These are phyloP conservation scores for Coniella vitis DNA, from an alignment of 2,329 filamentous ascomycete species.

Conservation along the genomic window DNA sequence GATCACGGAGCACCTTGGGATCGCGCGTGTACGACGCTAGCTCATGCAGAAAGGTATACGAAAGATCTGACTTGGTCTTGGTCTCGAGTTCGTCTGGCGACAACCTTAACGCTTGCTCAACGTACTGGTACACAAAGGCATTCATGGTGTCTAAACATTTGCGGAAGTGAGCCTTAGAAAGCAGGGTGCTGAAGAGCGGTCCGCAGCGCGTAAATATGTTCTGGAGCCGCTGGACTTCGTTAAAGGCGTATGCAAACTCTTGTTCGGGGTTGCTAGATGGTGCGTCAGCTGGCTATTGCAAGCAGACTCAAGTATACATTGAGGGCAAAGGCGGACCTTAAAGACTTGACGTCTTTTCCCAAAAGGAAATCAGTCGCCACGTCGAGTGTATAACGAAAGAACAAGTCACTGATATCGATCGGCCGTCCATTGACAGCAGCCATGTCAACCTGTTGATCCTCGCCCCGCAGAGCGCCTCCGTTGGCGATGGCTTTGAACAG, in stretches of 20 bases:
- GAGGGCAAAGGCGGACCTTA: slow-evolving; percentile 34
- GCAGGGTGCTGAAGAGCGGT: slow-evolving; percentile 48
- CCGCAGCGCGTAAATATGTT: slow-evolving; percentile 59
- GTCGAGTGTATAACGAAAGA: slow-evolving; percentile 82
- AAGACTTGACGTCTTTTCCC: slow-evolving; percentile 62
- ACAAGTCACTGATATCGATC: slow-evolving; percentile 67
- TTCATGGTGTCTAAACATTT: slow-evolving; percentile 62
- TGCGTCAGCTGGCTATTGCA: neutral
- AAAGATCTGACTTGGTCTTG: slow-evolving; percentile 63
- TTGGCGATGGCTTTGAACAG: slow-evolving; percentile 64
- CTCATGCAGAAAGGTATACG: slow-evolving; percentile 81
- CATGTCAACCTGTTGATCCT: slow-evolving; percentile 57
- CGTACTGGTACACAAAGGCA: slow-evolving; percentile 69
- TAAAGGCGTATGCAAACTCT: slow-evolving; percentile 75
- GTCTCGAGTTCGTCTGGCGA: slow-evolving; percentile 64
- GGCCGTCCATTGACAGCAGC: slow-evolving; percentile 53
- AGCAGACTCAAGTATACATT: neutral
- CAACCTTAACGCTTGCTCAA: slow-evolving; percentile 65
- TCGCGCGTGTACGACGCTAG: slow-evolving; percentile 74
- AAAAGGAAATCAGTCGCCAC: slow-evolving; percentile 82
- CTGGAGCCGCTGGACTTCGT: slow-evolving; percentile 70
- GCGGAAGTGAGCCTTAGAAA: slow-evolving; percentile 61
- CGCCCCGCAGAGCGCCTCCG: slow-evolving; percentile 48
- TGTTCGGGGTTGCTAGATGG: slow-evolving; percentile 46
- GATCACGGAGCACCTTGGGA: slow-evolving; percentile 68